These are phyloP conservation scores for Apiospora saccharicola DNA, from an alignment of 2,329 filamentous ascomycete species.

Conservation along the genomic window DNA sequence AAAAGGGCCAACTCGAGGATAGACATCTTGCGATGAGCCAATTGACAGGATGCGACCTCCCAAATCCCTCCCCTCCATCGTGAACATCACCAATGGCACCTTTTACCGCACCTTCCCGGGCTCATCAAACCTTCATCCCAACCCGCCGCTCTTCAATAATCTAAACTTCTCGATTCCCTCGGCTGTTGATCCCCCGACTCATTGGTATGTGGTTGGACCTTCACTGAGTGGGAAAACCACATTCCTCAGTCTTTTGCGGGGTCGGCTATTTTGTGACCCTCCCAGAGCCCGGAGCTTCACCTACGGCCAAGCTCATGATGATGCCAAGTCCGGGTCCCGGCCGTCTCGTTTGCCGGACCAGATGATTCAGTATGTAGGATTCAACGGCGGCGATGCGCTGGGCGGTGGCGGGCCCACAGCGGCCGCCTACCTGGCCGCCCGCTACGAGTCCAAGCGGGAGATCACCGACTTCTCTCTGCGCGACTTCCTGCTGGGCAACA, in stretches of 20 bases:
- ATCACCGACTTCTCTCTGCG: slow-evolving; percentile 85
- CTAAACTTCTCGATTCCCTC: slow-evolving; percentile 76
- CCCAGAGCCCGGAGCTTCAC: slow-evolving; percentile 80
- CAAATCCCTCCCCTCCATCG: slow-evolving; percentile 60
- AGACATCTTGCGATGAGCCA: slow-evolving; percentile 30
- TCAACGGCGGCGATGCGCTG: slow-evolving; percentile 73
- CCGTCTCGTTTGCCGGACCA: slow-evolving; percentile 60
- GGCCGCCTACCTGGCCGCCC: slow-evolving; percentile 85
- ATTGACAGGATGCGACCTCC: slow-evolving; percentile 47
- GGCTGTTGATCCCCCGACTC: slow-evolving; percentile 55
- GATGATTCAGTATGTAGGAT: slow-evolving; percentile 90
- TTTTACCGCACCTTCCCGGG: slow-evolving; percentile 82
- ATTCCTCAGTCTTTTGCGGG: slow-evolving; percentile 80
- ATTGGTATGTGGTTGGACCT: slow-evolving; percentile 87
- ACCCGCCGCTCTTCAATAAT: slow-evolving; percentile 76
- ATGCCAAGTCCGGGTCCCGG: slow-evolving; percentile 51
- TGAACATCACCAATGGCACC: slow-evolving; percentile 79
- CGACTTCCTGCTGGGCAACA: slow-evolving; percentile 84
- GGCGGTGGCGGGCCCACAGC: slow-evolving; percentile 59
- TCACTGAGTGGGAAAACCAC: slow-evolving; percentile 82
- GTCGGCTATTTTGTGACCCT: slow-evolving; percentile 78
- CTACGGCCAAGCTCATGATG: slow-evolving; percentile 66
- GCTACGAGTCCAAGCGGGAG: slow-evolving; percentile 89
- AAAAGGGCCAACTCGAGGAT: background rate
- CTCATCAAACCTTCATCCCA: slow-evolving; percentile 57